phyloP scores from a whole-genome alignment of 805 yeast genomes.

The Myxozyma neotropica region DNA sequence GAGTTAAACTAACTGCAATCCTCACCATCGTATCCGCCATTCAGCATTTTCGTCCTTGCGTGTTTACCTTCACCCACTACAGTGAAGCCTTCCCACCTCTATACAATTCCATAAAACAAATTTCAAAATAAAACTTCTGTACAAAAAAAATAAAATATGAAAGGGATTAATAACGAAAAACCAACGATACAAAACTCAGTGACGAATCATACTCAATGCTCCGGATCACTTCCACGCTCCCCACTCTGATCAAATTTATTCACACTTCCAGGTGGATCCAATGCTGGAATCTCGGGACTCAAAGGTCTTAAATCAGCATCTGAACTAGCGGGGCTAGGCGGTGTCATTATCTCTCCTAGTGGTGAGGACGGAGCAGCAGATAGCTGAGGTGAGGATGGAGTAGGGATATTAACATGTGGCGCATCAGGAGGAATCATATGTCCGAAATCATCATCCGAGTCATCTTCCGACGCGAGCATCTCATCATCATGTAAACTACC shows the following conservation, averaged over 20 bases:
- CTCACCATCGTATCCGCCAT: too few relatives aligned
- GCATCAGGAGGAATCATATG: constrained; percentile 22
- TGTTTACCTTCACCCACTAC: too few relatives aligned
- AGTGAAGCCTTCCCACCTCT: background rate
- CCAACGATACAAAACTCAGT: background rate
- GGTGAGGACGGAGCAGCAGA: constrained; percentile 18
- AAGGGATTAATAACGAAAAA: background rate
- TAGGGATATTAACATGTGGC: constrained; percentile 1
- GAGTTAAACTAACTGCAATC: too few relatives aligned
- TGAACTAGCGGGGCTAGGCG: constrained; percentile 15
- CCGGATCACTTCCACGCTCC: background rate
- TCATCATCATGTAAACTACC: constrained; percentile 32
- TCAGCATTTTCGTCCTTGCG: too few relatives aligned
- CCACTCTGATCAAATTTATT: background rate
- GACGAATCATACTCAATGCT: background rate
- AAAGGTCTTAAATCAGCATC: constrained; percentile 13
- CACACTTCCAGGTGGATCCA: constrained; percentile 20
- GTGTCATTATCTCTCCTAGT: constrained; percentile 3
- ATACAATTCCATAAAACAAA: background rate
- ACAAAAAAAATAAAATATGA: background rate
- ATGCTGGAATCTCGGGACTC: constrained; percentile 14
- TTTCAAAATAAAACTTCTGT: background rate
- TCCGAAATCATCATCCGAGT: constrained; percentile 24
- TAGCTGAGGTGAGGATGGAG: constrained; percentile 14
- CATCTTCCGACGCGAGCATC: constrained; percentile 16